These are phyloP conservation scores for Dillenia turbinata DNA, from an alignment of 164 flowering plant genomes.

Conservation along the genomic window DNA sequence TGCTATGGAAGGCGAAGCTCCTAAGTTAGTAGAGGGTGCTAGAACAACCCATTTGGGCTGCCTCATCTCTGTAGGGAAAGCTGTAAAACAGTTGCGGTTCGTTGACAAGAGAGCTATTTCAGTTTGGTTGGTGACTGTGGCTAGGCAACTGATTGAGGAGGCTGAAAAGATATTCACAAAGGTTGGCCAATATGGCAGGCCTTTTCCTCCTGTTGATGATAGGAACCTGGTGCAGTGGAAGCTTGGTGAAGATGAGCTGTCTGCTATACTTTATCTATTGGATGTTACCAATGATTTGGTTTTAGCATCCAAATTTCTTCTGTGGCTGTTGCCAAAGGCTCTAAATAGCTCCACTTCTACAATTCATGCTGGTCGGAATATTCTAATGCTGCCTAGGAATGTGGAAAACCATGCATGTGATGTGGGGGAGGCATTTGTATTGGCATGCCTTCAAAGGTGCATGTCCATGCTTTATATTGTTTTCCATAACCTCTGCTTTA, in stretches of 20 bases:
- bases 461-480: slow-evolving; percentile 4
- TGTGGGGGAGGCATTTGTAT: slow-evolving; percentile 77
- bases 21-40: slow-evolving; percentile 41
- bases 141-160: slow-evolving; percentile 71
- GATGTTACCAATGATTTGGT: slow-evolving; percentile 72
- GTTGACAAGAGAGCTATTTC: slow-evolving; percentile 58
- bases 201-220: slow-evolving; percentile 50
- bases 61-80: slow-evolving; percentile 65
- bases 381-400: slow-evolving; percentile 44
- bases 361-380: slow-evolving; percentile 56
- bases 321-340: slow-evolving; percentile 89
- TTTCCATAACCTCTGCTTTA: too few relatives aligned
- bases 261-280: slow-evolving; percentile 65
- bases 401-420: slow-evolving; percentile 65
- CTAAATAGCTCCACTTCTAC: slow-evolving; percentile 37
- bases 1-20: slow-evolving; percentile 52
- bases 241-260: slow-evolving; percentile 87
- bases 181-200: slow-evolving; percentile 49
- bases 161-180: slow-evolving; percentile 46
- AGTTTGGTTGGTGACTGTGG: slow-evolving; percentile 58
- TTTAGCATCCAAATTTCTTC: slow-evolving; percentile 62
- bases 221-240: slow-evolving; percentile 57
- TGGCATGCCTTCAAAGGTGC: slow-evolving; percentile 82
- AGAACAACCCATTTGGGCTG: slow-evolving; percentile 28
- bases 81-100: slow-evolving; percentile 54